These are phyloP conservation scores for Puccinia horiana DNA, from an alignment of 1,284 basidiomycete species.

Conservation along the genomic window DNA sequence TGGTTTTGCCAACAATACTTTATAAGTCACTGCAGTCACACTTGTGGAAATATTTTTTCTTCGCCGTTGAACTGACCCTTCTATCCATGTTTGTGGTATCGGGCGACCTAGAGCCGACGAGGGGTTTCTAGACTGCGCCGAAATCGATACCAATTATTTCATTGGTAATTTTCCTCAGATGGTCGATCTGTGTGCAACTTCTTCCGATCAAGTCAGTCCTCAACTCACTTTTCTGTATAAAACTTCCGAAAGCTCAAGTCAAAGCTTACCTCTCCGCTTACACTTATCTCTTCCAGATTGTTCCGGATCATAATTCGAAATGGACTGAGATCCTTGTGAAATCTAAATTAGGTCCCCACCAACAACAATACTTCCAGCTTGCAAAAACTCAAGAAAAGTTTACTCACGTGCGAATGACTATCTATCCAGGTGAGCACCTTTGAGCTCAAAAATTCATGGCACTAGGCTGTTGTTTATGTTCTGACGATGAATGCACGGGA, in stretches of 20 bases:
- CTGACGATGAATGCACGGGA: not conserved
- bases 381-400: slow-evolving; percentile 65
- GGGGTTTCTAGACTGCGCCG: slow-evolving; percentile 71
- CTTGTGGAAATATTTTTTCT: not conserved
- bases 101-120: not conserved
- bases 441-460: not conserved
- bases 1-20: not conserved
- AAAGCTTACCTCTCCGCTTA: not conserved
- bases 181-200: slow-evolving; percentile 73
- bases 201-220: slow-evolving; percentile 62
- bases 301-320: slow-evolving; percentile 58
- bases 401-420: slow-evolving; percentile 83
- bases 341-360: slow-evolving; percentile 81
- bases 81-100: slow-evolving; percentile 50
- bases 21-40: not conserved
- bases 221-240: slow-evolving; percentile 42
- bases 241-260: slow-evolving; percentile 24
- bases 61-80: not conserved
- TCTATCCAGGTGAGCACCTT: slow-evolving; percentile 68
- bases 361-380: slow-evolving; percentile 83
- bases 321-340: slow-evolving; percentile 78
- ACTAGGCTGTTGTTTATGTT: not conserved
- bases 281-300: slow-evolving; percentile 29
- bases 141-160: slow-evolving; percentile 93
- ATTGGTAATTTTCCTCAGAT: slow-evolving; percentile 94